Evolutionary conservation across 306 rosid genomes (phyloP), one percentile per base, ranked within the genome.

Genomic region (Herpetospermum pedunculosum): DNA sequence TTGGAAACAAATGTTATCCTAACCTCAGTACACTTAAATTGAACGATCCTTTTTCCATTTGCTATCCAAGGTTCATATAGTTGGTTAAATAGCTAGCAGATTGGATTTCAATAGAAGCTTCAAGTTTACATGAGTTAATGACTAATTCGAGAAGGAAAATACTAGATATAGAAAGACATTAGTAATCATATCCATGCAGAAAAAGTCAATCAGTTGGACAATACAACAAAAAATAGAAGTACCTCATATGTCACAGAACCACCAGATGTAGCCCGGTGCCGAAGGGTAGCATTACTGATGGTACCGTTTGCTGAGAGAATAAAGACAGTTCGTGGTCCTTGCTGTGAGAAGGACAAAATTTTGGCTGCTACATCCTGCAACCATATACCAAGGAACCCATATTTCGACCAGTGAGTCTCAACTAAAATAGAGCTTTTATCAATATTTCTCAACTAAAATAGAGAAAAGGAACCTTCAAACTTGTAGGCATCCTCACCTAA

Each of bases 231-330:
- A 64, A 70, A 23, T 13, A 67, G 23, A 65, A 49, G 35, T 81
- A 94, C 99, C 97, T 88, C 92, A 58, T 83, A 87, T 8, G 86
- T 72, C 40, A 85, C 81, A 54, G 77, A 77, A 8, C 87, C 85
- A 80, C 87, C 87, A 28, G 84, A 74, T 60, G 41, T 44, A 21
- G 85, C 72, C 2, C 87, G 68, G 60, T 87, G 95, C 16, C 86
- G 77, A 76, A 94, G 84, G 58, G 89, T 74, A 54, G 83, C 97
- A 81, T 76, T 87, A 71, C 89, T 18, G 57, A 89, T 19, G 8
- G 88, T 83, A 77, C 99, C 99, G 65, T 76, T 72, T 21, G 96
- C 97, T 74, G 97, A 84, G 67, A 94, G 86, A 79, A 89, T 85
- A 77, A 84, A 84, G 53, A 89, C 83, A 2, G 89, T 49, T 23